phyloP scores from a whole-genome alignment of 805 yeast species.

The Metschnikowia gelsemii region DNA sequence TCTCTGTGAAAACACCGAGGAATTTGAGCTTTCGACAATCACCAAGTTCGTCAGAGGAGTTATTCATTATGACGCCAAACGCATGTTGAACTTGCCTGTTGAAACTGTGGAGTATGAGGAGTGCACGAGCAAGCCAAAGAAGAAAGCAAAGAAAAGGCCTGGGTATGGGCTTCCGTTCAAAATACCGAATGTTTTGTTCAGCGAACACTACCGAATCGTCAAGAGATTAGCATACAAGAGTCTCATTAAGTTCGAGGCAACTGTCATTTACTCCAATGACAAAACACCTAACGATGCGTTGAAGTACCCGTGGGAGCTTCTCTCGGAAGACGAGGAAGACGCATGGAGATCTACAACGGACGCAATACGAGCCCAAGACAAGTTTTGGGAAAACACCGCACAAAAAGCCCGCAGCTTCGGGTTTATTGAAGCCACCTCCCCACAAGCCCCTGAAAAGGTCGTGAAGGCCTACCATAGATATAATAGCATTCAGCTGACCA shows the following conservation, averaged over 20 bases:
- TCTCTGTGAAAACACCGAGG: conserved; percentile 10
- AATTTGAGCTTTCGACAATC: conserved; percentile 1
- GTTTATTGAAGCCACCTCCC: neutral
- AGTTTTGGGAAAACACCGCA: conserved; percentile 8
- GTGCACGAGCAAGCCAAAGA: neutral
- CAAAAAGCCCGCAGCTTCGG: conserved; percentile 6
- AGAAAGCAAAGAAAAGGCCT: neutral
- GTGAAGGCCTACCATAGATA: conserved; percentile 8
- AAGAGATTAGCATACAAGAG: conserved; percentile 14
- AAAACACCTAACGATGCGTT: neutral
- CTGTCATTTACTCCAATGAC: conserved; percentile 8
- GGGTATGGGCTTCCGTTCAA: conserved; percentile 6
- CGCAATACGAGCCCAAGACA: neutral
- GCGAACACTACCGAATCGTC: conserved; percentile 19
- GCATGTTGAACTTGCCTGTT: conserved; percentile 13
- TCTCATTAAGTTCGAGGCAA: conserved; percentile 17
- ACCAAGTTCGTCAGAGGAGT: conserved; percentile 15
- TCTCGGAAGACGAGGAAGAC: conserved; percentile 5
- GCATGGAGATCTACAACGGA: conserved; percentile 9
- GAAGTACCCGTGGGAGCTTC: conserved; percentile 15
- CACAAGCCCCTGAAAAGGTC: conserved; percentile 6
- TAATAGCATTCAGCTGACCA: conserved; percentile 10
- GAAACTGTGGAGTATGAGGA: conserved; percentile 4
- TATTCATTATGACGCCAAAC: conserved; percentile 17
- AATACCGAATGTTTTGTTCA: conserved; percentile 5